A percentile compares a stretch with the other conserved stretches of the same genome.
These are phyloP conservation scores for Nectriaceae sp. DNA, from an alignment of 2,329 filamentous ascomycete species.

Conservation along the genomic window DNA sequence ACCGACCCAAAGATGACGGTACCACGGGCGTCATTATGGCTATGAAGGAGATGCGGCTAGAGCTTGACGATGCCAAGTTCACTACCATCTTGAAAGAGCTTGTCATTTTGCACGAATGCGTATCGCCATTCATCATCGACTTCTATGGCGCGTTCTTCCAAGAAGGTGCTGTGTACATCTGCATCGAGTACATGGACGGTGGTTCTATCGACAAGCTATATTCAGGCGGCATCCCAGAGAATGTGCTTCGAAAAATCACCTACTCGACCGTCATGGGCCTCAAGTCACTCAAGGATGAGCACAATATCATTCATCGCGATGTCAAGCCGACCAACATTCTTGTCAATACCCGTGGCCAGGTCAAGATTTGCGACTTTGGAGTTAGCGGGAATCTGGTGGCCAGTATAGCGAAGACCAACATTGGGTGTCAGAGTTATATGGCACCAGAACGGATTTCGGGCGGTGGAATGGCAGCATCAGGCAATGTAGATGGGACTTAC, in stretches of 20 bases:
- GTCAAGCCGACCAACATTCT: conserved; percentile 99
- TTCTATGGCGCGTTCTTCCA: conserved; percentile 99
- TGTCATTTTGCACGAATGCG: conserved; percentile 91
- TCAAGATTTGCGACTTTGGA: conserved; percentile 99
- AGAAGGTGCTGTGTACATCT: conserved; percentile 98
- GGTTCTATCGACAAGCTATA: conserved; percentile 98
- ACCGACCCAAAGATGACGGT: conserved; percentile 33
- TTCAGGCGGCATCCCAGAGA: conserved; percentile 84
- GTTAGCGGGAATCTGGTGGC: conserved; percentile 96
- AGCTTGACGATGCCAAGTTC: conserved; percentile 96
- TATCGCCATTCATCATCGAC: conserved; percentile 96
- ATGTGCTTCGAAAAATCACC: conserved; percentile 85
- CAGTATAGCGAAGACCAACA: conserved; percentile 97
- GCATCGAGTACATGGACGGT: conserved; percentile 99
- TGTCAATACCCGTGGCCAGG: conserved; percentile 82
- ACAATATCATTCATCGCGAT: conserved; percentile 98
- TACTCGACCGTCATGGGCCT: conserved; percentile 87
- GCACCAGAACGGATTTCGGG: conserved; percentile 93
- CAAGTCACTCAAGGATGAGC: conserved; percentile 92
- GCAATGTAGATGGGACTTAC: conserved; percentile 79
- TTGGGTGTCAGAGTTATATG: conserved; percentile 99
- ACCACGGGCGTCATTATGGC: conserved; percentile 87
- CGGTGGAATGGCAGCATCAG: conserved; percentile 73
- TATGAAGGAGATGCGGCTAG: conserved; percentile 97
- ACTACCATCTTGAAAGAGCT: conserved; percentile 97